Base-by-base conservation (phyloP, 2,329 filamentous ascomycete genomes). In the Talaromyces sp. region DNA sequence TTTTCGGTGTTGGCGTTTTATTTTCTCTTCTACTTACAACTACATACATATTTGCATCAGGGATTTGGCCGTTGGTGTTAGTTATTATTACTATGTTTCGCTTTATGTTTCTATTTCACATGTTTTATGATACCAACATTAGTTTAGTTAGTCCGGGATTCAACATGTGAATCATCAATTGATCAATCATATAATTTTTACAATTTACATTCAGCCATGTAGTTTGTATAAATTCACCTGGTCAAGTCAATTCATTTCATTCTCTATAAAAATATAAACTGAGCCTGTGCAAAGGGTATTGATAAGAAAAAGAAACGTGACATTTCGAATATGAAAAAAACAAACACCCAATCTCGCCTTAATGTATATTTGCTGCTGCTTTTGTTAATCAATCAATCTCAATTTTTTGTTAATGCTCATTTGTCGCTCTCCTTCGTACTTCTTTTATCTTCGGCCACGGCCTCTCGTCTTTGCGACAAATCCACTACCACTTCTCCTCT, bases 401-500 rank as follows among this genome's bases (percentile, higher is more conserved):
- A 53, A 53, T 31, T 30, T 23, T 31, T n/a, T 16, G 27, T 30
- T 18, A 9, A 53, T 53, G 7, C 12, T 23, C 4, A 8, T 31
- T 23, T 23, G 1, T 40, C 16, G 3, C 14, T 31, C 7, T 53
- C 8, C 10, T 53, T 53, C 42, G 42, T 36, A 8, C 42, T 31
- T n/a, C 4, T 30, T n/a, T 28, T 31, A 10, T 4, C 60, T 47
- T 30, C 50, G 8, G 6, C 59, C 55, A 4, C 53, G 51, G 10
- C 60, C 63, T 27, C 66, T 63, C 10, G 44, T 23, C 23, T 47
- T 47, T 10, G 44, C 44, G 44, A 47, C 44, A 27, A 47, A 47
- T 27, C 44, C 69, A 50, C 70, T 66, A 51, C 68, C 68, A 40
- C 64, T 66, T 23, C 64, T 64, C 54, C 66, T 63, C 68, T 72